Conservation (phyloP, 306 rosid species). For the Ormosia semicastrata region DNA sequence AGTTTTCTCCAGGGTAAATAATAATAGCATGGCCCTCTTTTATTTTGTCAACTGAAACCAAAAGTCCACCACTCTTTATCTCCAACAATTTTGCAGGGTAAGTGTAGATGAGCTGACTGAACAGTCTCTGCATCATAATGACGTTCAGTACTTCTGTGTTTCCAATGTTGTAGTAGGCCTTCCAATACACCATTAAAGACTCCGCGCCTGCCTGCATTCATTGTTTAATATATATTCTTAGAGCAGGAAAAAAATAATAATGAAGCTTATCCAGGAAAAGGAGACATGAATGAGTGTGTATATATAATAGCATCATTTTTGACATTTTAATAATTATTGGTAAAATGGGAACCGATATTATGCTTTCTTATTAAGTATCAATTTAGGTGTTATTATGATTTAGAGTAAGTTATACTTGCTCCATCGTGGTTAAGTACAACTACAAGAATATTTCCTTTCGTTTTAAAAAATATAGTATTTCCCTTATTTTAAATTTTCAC, state of each 20-base stretch:
- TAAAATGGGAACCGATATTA: not conserved
- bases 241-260: constrained; percentile 1
- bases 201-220: constrained; percentile 79
- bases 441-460: too few relatives aligned
- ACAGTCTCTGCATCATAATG: constrained; percentile 70
- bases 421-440: too few relatives aligned
- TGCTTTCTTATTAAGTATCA: not conserved
- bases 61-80: constrained; percentile 77
- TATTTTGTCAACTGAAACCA: constrained; percentile 71
- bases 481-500: too few relatives aligned
- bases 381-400: not conserved
- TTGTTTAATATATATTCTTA: constrained; percentile 7
- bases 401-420: too few relatives aligned
- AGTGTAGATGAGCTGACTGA: constrained; percentile 56
- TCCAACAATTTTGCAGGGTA: constrained; percentile 67
- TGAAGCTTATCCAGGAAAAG: not conserved
- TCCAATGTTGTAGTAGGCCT: constrained; percentile 88
- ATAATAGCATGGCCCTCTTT: constrained; percentile 80
- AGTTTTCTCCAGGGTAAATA: constrained; percentile 85
- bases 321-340: not conserved
- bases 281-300: not conserved
- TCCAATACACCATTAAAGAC: constrained; percentile 80
- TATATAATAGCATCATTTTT: not conserved
- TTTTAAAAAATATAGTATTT: too few relatives aligned
- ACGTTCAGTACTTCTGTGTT: constrained; percentile 79